Conservation (phyloP, 2,329 filamentous ascomycete species). For the Cyphellophora attinorum region DNA sequence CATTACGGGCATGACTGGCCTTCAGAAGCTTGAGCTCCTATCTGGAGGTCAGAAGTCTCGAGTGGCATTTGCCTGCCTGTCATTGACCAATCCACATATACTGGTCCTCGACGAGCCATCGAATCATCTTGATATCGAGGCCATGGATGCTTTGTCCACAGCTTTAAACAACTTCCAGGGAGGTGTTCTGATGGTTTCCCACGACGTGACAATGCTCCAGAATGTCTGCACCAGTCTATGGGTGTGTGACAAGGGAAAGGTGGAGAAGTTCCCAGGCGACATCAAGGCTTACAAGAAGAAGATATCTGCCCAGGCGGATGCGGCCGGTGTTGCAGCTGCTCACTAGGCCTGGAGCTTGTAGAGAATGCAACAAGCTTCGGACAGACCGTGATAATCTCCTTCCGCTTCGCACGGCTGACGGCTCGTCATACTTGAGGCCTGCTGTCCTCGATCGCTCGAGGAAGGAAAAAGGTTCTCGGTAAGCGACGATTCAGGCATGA, state of each 20-base stretch:
- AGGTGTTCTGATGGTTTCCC: slow-evolving; percentile 94
- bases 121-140: slow-evolving; percentile 98
- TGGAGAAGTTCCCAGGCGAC: slow-evolving; percentile 92
- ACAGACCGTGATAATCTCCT: no score
- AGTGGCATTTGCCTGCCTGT: slow-evolving; percentile 95
- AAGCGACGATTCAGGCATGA: no score
- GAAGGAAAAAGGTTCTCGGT: no score
- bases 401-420: no score
- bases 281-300: slow-evolving; percentile 97
- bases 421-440: no score
- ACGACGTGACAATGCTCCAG: slow-evolving; percentile 98
- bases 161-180: slow-evolving; percentile 82
- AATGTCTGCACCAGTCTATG: slow-evolving; percentile 90
- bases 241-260: slow-evolving; percentile 90
- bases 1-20: slow-evolving; percentile 84
- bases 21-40: slow-evolving; percentile 89
- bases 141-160: slow-evolving; percentile 87
- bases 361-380: no score
- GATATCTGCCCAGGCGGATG: slow-evolving; percentile 80
- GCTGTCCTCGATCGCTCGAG: no score
- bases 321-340: slow-evolving; percentile 62
- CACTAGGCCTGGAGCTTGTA: no score
- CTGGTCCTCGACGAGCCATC: slow-evolving; percentile 96
- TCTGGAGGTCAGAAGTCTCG: slow-evolving; percentile 98
- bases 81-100: slow-evolving; percentile 89